Conservation (phyloP, 345 rosid species). For the Rhizophora mangle region DNA sequence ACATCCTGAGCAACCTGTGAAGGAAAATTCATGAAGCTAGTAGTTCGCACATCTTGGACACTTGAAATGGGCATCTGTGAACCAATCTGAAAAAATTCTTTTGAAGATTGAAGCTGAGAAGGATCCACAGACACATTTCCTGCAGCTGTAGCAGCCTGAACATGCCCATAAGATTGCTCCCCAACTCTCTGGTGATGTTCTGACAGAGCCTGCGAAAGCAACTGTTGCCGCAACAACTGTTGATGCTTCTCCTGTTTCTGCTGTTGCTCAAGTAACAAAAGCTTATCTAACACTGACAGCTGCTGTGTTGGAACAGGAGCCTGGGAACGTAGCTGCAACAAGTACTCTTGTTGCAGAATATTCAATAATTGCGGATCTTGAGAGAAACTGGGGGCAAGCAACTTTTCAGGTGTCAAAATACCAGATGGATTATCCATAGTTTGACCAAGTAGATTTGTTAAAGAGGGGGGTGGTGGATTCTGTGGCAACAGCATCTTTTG, state of each 20-base stretch:
- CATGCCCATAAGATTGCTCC: conserved; percentile 56
- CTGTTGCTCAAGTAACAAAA: conserved; percentile 69
- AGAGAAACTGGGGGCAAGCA: conserved; percentile 48
- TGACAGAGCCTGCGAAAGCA: conserved; percentile 69
- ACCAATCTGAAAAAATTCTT: conserved; percentile 52
- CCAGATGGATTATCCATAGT: conserved; percentile 51
- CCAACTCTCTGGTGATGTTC: conserved; percentile 59
- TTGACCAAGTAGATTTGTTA: conserved; percentile 67
- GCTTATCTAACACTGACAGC: conserved; percentile 61
- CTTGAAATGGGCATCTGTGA: conserved; percentile 47
- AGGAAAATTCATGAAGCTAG: conserved; percentile 42
- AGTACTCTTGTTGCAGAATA: conserved; percentile 77
- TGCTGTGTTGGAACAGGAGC: conserved; percentile 60
- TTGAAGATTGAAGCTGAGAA: conserved; percentile 44
- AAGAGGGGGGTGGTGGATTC: conserved; percentile 41
- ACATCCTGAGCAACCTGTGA: conserved; percentile 35
- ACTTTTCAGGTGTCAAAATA: conserved; percentile 50
- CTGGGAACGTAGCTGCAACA: conserved; percentile 71
- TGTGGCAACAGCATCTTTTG: conserved; percentile 56
- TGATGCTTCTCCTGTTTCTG: conserved; percentile 84
- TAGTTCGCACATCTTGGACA: conserved; percentile 37
- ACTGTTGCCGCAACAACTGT: conserved; percentile 70
- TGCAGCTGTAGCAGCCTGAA: conserved; percentile 43
- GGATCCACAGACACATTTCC: conserved; percentile 53
- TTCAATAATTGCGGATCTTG: conserved; percentile 71